Evolutionary conservation across 495 filamentous ascomycete genomes (phyloP).

Genomic region (Entonaema liquescens): DNA sequence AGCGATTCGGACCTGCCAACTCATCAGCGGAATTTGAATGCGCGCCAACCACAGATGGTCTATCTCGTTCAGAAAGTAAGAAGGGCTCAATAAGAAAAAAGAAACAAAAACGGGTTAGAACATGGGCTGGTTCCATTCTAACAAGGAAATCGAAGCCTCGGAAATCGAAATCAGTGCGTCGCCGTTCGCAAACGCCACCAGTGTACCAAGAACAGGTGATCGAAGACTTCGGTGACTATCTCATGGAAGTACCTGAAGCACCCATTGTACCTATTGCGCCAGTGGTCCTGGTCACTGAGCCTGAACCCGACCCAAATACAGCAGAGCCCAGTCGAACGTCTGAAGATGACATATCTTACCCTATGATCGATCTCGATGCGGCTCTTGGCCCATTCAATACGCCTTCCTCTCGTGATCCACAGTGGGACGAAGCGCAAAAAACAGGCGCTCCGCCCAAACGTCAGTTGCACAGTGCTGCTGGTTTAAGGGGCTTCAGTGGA

Average conservation of each 20-base stretch:
- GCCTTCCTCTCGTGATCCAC: conserved; percentile 66
- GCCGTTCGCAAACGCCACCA: conserved; percentile 54
- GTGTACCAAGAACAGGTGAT: conserved; percentile 27
- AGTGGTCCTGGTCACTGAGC: conserved; percentile 38
- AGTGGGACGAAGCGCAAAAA: conserved; percentile 64
- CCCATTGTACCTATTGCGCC: conserved; percentile 37
- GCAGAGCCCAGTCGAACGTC: conserved; percentile 9
- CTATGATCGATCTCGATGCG: conserved; percentile 93
- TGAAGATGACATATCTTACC: conserved; percentile 71
- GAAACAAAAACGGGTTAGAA: conserved; percentile 80
- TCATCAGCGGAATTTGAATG: conserved; percentile 31
- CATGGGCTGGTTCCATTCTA: conserved; percentile 81
- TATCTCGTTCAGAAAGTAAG: conserved; percentile 40
- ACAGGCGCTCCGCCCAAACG: conserved; percentile 71
- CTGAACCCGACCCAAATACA: conserved; percentile 30
- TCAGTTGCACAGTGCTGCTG: conserved; percentile 88
- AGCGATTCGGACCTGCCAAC: conserved; percentile 15
- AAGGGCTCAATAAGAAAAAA: conserved; percentile 64
- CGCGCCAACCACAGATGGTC: neutral
- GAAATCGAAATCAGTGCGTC: conserved; percentile 49
- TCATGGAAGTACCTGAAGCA: conserved; percentile 36
- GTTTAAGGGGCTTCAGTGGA: conserved; percentile 75
- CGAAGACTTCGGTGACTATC: conserved; percentile 37
- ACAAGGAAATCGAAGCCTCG: conserved; percentile 68
- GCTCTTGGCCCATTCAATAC: conserved; percentile 95